phyloP scores from a whole-genome alignment of 768 basidiomycete species.

The Podaxis sp. region DNA sequence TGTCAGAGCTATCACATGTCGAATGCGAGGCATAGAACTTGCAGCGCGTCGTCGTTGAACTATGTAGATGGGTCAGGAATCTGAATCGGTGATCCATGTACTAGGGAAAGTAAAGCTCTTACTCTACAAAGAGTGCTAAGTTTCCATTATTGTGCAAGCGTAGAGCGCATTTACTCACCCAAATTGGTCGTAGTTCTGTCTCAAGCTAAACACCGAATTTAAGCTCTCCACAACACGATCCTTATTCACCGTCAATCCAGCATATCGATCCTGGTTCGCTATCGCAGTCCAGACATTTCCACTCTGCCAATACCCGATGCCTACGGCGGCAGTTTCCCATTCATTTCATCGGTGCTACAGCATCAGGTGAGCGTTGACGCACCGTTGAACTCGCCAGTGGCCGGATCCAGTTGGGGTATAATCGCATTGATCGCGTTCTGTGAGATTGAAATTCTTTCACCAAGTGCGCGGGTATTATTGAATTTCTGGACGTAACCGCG shows the following conservation, averaged over 20 bases:
- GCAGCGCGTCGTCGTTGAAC: constrained; percentile 53
- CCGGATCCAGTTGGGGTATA: constrained; percentile 33
- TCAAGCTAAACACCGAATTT: constrained; percentile 38
- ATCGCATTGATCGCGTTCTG: constrained; percentile 43
- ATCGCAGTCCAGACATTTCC: constrained; percentile 50
- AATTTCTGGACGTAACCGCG: constrained; percentile 33
- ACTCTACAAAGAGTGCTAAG: constrained; percentile 17
- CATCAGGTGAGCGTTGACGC: constrained; percentile 5
- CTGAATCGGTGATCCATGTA: background rate
- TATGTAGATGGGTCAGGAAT: constrained; percentile 14
- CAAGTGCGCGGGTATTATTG: constrained; percentile 33
- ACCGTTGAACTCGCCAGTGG: constrained; percentile 45
- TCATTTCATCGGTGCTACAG: background rate
- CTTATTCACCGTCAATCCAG: constrained; percentile 37
- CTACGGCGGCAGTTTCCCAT: constrained; percentile 22
- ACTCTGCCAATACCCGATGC: constrained; percentile 53
- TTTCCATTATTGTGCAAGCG: background rate
- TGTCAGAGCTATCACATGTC: background rate
- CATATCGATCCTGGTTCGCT: constrained; percentile 45
- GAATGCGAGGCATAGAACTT: constrained; percentile 13
- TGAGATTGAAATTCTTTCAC: constrained; percentile 41
- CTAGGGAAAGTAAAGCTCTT: constrained; percentile 5
- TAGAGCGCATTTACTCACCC: constrained; percentile 27
- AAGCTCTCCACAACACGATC: constrained; percentile 37
- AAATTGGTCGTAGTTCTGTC: constrained; percentile 42